Base-by-base conservation (phyloP, 2,329 filamentous ascomycete genomes). In the Colletotrichum godetiae region DNA sequence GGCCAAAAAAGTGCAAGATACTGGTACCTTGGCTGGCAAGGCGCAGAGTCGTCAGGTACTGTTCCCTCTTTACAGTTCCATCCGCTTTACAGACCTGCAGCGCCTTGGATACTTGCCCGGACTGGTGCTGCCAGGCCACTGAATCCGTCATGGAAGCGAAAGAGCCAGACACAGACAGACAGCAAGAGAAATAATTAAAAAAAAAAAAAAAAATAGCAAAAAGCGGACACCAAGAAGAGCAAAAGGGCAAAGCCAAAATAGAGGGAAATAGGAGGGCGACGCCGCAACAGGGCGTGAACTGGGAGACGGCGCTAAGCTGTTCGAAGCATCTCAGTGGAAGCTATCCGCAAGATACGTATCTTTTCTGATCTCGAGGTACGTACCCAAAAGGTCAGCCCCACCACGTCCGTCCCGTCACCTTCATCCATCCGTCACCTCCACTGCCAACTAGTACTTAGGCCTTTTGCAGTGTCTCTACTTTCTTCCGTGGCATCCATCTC, bases 251-350 rank as follows among this genome's bases (percentile, higher is more conserved):
- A 58, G 70, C 22, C 67, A 33, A 65, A 69, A 46, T 67, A 59
- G 19, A 58, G 66, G 70, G 46, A 72, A 65, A 73, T 69, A 35
- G 70, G 33, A 73, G 66, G 70, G 27, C 29, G 60, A 64, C 27
- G 59, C 35, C 13, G 5, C 35, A 12, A 37, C 35, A 12, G 70
- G 59, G 66, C 59, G 70, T 49, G 57, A 60, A 27, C 57, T 59
- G 33, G n/a, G 46, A 60, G 46, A 46, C 19, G 15, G 49, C 66
- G 53, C 66, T 70, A 73, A 55, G 56, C 70, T 61, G 13, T 37
- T 27, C 27, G n/a, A 22, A 67, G 60, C 42, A 37, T 37, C 35
- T 37, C 35, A 37, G 35, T 37, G 5, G 35, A 37, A 37, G 35
- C 35, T 37, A 37, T 37, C 35, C 35, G 13, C 35, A 73, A 42